Base-by-base conservation (phyloP, 371 early-diverging fungal species). In the Furculomyces boomerangus region DNA sequence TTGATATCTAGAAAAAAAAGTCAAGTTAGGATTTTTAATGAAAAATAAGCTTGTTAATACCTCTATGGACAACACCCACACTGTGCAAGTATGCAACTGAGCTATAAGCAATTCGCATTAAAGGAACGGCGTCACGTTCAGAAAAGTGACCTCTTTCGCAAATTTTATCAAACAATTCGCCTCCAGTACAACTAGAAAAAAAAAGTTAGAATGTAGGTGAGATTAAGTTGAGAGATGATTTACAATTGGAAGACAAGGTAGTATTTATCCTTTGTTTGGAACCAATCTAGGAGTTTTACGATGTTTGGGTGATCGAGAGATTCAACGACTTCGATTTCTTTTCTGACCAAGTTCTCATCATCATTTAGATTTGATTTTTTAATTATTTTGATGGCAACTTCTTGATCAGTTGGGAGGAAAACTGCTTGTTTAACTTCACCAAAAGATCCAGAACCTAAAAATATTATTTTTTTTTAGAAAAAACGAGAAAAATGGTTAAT, bases 91-190 rank as follows among this genome's bases (percentile, higher is more conserved):
- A 82, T 18, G 78, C 78, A 10, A 97, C 57, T 0, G 85, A 91
- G 13, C 56, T 54, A 25, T 57, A 59, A 32, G 82, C 74, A 3
- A 79, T 77, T 53, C 73, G 71, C 32, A 91, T 76, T 24, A 86
- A 68, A 2, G 62, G 60, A 13, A 78, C 78, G 0, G 91, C 91
- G 63, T 94, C 91, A 31, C 75, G 74, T 65, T 94, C 95, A 0
- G 90, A 80, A 58, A 88, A 91, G 54, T 76, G 77, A 8, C 92
- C 95, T 46, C 77, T 73, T 41, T 81, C 78, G 58, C 84, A 74
- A 30, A 94, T 83, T 50, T 83, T 75, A 32, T 91, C 86, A 68
- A 94, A 93, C 44, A 94, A 70, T 63, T 93, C 93, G 40, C 92
- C 92, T 41, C 92, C 93, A 31, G 79, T 77, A 26, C 79, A 84